phyloP scores from a whole-genome alignment of 1,139 yeast genomes.

The Groenewaldozyma auringiensis region DNA sequence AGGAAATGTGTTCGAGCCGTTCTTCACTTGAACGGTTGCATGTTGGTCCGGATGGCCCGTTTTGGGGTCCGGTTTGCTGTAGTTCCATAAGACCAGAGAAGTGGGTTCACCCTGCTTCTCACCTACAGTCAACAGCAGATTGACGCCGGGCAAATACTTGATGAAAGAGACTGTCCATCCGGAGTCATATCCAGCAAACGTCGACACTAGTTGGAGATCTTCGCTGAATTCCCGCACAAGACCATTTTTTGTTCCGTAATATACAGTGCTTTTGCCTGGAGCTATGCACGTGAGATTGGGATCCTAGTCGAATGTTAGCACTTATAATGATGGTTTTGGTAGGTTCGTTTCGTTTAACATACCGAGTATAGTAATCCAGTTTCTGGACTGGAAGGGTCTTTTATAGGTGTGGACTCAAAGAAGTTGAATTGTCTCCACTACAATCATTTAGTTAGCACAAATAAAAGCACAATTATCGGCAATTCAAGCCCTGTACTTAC shows the following conservation, averaged over 20 bases:
- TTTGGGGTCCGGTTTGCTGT: slow-evolving; percentile 37
- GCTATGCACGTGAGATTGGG: slow-evolving; percentile 58
- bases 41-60: slow-evolving; percentile 35
- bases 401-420: slow-evolving; percentile 74
- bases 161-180: slow-evolving; percentile 59
- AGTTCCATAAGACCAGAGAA: slow-evolving; percentile 64
- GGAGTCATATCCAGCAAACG: slow-evolving; percentile 51
- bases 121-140: slow-evolving; percentile 59
- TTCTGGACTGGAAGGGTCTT: slow-evolving; percentile 64
- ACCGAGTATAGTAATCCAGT: slow-evolving; percentile 56
- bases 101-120: slow-evolving; percentile 62
- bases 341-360: slow-evolving; percentile 5
- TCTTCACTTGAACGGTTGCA: slow-evolving; percentile 37
- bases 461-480: too few species aligned
- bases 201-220: slow-evolving; percentile 39
- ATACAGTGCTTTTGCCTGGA: slow-evolving; percentile 46
- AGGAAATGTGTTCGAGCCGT: slow-evolving; percentile 57
- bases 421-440: slow-evolving; percentile 85
- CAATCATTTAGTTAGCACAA: slow-evolving; percentile 5
- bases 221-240: slow-evolving; percentile 52
- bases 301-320: slow-evolving; percentile 32
- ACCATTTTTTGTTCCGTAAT: slow-evolving; percentile 51
- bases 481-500: background rate
- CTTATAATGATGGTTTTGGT: background rate
- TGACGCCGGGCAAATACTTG: slow-evolving; percentile 40